These are phyloP conservation scores for Fusarium verrucosum DNA, from an alignment of 2,329 filamentous ascomycete species.

Conservation along the genomic window DNA sequence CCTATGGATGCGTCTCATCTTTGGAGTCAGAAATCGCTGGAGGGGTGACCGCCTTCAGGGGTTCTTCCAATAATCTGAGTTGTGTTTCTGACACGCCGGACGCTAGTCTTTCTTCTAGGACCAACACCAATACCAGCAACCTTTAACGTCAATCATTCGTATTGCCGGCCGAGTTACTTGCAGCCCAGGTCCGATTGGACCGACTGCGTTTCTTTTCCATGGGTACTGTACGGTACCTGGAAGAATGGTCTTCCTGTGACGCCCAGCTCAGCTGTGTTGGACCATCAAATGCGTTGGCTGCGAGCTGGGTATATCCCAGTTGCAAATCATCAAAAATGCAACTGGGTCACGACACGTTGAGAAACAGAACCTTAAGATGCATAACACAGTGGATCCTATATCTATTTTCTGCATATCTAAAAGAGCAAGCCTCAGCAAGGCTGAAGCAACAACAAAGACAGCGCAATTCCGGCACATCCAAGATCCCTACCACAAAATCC, in stretches of 20 bases:
- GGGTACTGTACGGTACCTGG: too few relatives aligned
- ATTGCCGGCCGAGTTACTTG: constrained; percentile 22
- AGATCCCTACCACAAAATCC: constrained; percentile 1
- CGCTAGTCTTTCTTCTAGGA: constrained; percentile 22
- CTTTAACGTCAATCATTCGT: too few relatives aligned
- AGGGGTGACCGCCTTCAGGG: background rate
- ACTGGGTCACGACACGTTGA: background rate
- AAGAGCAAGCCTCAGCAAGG: too few relatives aligned
- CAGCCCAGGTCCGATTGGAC: constrained; percentile 10
- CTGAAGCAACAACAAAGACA: constrained; percentile 10
- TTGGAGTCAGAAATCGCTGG: constrained; percentile 1
- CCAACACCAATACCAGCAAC: constrained; percentile 12
- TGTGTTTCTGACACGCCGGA: constrained; percentile 24
- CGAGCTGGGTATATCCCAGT: constrained; percentile 12
- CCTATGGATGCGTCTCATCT: constrained; percentile 6
- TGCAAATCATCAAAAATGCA: background rate
- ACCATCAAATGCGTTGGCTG: background rate
- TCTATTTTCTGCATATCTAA: constrained; percentile 17
- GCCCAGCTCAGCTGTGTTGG: background rate
- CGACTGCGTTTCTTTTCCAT: constrained; percentile 24
- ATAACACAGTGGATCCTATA: background rate
- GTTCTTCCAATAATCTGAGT: constrained; percentile 16
- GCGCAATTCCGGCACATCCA: constrained; percentile 2
- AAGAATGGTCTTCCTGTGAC: constrained; percentile 17
- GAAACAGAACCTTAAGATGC: background rate